These are phyloP conservation scores for Pterocarpus santalinus DNA, from an alignment of 306 rosid genomes.

Conservation along the genomic window DNA sequence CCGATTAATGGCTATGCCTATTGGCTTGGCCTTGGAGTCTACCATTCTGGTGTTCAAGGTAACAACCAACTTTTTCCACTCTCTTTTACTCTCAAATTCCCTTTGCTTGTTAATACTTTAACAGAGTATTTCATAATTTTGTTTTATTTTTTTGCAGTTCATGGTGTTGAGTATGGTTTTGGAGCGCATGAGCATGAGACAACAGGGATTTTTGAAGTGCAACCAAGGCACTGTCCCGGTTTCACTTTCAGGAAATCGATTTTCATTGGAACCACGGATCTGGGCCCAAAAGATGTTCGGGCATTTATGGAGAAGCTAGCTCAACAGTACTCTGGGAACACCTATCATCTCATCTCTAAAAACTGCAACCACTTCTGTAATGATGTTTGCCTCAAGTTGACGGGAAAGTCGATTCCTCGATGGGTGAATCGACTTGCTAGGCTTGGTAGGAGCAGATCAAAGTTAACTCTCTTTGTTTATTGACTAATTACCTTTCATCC, in stretches of 20 bases:
- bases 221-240: slow-evolving; percentile 90
- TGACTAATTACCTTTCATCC: background rate
- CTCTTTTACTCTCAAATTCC: too few species aligned
- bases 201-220: slow-evolving; percentile 92
- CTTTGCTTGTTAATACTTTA: background rate
- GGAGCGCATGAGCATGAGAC: slow-evolving; percentile 92
- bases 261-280: slow-evolving; percentile 82
- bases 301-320: slow-evolving; percentile 82
- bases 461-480: background rate
- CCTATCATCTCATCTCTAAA: slow-evolving; percentile 87
- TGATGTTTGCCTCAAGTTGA: slow-evolving; percentile 73
- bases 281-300: slow-evolving; percentile 70
- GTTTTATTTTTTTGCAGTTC: slow-evolving; percentile 61
- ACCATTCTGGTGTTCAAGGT: slow-evolving; percentile 99
- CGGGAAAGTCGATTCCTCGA: slow-evolving; percentile 81
- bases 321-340: slow-evolving; percentile 77
- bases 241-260: slow-evolving; percentile 90
- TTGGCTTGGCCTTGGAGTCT: slow-evolving; percentile 97
- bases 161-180: slow-evolving; percentile 88
- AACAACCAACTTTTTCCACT: slow-evolving; percentile 33
- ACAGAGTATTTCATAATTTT: background rate
- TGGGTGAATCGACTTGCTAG: slow-evolving; percentile 99
- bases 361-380: slow-evolving; percentile 95
- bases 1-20: slow-evolving; percentile 91
- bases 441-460: slow-evolving; percentile 64